phyloP scores from a whole-genome alignment of 257 asterid genomes.

The Solanum boliviense region DNA sequence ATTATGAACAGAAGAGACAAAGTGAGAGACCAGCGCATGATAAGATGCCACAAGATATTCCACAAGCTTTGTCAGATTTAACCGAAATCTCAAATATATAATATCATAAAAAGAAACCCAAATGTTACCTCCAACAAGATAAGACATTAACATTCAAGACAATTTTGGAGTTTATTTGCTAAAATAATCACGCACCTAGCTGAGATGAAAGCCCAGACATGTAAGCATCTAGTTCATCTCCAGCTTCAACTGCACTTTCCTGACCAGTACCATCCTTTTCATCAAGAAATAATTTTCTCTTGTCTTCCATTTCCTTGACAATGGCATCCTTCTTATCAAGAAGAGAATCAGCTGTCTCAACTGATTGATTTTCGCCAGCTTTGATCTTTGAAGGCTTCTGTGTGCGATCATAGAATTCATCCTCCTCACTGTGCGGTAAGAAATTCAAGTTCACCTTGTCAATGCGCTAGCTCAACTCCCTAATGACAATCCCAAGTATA shows the following conservation, averaged over 20 bases:
- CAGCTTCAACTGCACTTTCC: conserved; percentile 25
- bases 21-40: not conserved
- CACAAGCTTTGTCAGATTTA: not conserved
- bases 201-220: conserved; percentile 92
- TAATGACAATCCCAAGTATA: not conserved
- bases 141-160: not conserved
- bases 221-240: conserved; percentile 93
- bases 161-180: not conserved
- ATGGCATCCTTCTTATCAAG: conserved; percentile 83
- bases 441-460: not conserved
- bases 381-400: conserved; percentile 50
- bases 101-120: not conserved
- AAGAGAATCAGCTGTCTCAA: conserved; percentile 94
- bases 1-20: not conserved
- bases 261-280: conserved; percentile 14
- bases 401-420: conserved; percentile 87
- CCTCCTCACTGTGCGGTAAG: conserved; percentile 60
- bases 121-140: not conserved
- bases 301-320: conserved; percentile 50
- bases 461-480: not conserved
- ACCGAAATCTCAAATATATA: not conserved
- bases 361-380: conserved; percentile 56
- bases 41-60: not conserved
- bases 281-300: conserved; percentile 38
- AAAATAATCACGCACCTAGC: conserved; percentile 43